These are phyloP conservation scores for Nectriaceae sp. DNA, from an alignment of 2,329 filamentous ascomycete genomes.

Conservation along the genomic window DNA sequence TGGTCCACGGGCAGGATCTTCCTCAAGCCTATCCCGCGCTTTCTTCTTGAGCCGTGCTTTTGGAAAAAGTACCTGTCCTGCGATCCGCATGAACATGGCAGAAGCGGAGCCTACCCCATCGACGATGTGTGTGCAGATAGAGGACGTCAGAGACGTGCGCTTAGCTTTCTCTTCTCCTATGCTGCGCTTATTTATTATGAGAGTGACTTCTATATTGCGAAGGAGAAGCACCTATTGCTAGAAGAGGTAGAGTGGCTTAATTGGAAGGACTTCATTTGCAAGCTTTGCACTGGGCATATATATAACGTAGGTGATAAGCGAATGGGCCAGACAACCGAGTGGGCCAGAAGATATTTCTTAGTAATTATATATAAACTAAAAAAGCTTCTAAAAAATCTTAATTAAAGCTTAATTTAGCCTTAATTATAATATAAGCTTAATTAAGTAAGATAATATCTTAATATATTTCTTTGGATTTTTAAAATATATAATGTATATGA, in stretches of 20 bases:
- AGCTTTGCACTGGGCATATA: too few relatives aligned
- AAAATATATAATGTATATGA: too few relatives aligned
- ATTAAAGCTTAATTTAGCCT: too few relatives aligned
- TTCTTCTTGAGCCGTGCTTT: conserved; percentile 38
- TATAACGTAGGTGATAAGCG: too few relatives aligned
- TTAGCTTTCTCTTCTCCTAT: not conserved
- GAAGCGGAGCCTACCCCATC: not conserved
- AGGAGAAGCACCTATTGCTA: not conserved
- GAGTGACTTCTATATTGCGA: not conserved
- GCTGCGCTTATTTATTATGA: not conserved
- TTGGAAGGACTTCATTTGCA: not conserved
- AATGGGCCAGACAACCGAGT: too few relatives aligned
- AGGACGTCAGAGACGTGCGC: not conserved
- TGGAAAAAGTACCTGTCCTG: conserved; percentile 35
- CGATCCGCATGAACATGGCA: not conserved
- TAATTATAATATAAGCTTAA: too few relatives aligned
- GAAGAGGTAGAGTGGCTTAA: not conserved
- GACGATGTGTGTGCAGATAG: not conserved
- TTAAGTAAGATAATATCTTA: too few relatives aligned
- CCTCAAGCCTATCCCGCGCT: conserved; percentile 43
- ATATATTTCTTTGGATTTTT: too few relatives aligned
- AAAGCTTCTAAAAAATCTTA: too few relatives aligned
- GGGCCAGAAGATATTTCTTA: too few relatives aligned
- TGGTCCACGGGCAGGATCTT: conserved; percentile 40
- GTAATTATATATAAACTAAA: too few relatives aligned